Conservation (phyloP, 768 basidiomycete genomes). For the Naematelia encephala region DNA sequence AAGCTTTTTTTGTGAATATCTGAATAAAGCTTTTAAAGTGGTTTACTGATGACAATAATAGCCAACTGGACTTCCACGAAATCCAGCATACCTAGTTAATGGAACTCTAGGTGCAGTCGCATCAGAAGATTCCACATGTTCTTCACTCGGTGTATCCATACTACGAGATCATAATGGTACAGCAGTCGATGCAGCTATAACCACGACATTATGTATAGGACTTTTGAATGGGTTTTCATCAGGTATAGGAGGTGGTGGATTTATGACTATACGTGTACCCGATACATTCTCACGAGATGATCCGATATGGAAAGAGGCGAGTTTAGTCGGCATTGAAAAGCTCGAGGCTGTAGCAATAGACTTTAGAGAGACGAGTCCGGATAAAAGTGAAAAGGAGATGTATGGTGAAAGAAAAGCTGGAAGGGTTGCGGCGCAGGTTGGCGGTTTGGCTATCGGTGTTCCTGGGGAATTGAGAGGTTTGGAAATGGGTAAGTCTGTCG, state of each 20-base stretch:
- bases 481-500: constrained; percentile 58
- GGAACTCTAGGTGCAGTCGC: constrained; percentile 83
- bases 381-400: constrained; percentile 71
- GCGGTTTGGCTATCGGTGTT: constrained; percentile 82
- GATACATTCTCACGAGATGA: constrained; percentile 53
- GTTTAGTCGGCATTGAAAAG: constrained; percentile 9
- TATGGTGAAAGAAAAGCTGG: constrained; percentile 58
- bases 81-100: constrained; percentile 60
- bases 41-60: constrained; percentile 9
- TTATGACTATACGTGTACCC: constrained; percentile 43
- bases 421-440: constrained; percentile 57
- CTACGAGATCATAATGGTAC: constrained; percentile 76
- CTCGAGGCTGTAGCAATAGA: constrained; percentile 57
- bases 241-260: constrained; percentile 48
- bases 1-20: too few species aligned
- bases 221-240: constrained; percentile 82
- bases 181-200: constrained; percentile 82
- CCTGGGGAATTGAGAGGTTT: constrained; percentile 89
- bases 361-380: constrained; percentile 84
- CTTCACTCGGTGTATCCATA: constrained; percentile 72
- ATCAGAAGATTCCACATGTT: constrained; percentile 80
- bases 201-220: constrained; percentile 67
- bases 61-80: constrained; percentile 52
- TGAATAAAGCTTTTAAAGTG: too few species aligned
- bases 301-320: constrained; percentile 2